Base-by-base conservation (phyloP, 176 grass and related monocot species). In the Cenchrus purpureus region DNA sequence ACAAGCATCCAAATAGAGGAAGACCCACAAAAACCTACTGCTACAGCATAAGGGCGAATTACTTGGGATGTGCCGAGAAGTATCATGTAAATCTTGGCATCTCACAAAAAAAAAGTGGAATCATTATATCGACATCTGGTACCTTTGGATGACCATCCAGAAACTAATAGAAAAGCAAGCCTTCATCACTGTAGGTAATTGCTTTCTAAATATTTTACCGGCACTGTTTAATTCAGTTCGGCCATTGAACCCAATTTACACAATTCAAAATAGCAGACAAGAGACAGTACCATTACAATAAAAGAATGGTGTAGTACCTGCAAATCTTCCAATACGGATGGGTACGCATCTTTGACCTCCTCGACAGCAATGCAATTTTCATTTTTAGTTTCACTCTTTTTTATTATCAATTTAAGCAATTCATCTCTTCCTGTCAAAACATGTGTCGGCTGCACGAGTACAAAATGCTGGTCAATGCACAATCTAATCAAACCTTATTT, bases 281-380 rank as follows among this genome's bases (percentile, higher is more conserved):
- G 42, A 48, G 4, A 49, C 13, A 51, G 44, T 15, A 32, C 19
- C 28, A 15, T 14, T 43, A 66, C 15, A 79, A 85, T 7, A 15
- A 74, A 74, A 32, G 6, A 74, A 49, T 5, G 44, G n/a, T 6
- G 2, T 58, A 10, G 17, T 85, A 97, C 95, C 90, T 92, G 69
- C 72, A 97, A 87, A 85, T 94, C 95, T 51, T 97, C 90, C 77
- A 94, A 22, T 51, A 94, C 92, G 54, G 86, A 63, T 78, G 90
- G 66, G 51, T 94, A 95, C 31, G 95, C 53, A 91, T 97, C 95
- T 73, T 92, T 97, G 71, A 95, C 42, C 20, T 97, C 95, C 73
- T 88, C 84, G 60, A 93, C 90, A 73, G 79, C 29, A 64, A 94
- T 89, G 78, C 92, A 88, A 70, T 86, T 70, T 0, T 74, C 34